These are phyloP conservation scores for Dispira parvispora DNA, from an alignment of 192 early-diverging fungal species.

Conservation along the genomic window DNA sequence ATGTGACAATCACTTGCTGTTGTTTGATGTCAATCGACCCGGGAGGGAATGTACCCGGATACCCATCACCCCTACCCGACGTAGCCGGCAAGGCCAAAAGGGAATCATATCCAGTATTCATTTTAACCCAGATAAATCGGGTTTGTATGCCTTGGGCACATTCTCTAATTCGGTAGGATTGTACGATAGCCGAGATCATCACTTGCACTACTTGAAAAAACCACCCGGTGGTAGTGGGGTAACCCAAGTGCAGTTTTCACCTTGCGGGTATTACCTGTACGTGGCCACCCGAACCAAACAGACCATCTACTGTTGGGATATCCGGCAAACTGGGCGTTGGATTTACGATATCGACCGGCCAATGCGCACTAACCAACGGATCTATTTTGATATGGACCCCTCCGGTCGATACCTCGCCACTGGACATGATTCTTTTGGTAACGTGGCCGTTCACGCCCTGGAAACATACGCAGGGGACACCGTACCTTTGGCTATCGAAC, in stretches of 20 bases:
- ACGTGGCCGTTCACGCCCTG: neutral
- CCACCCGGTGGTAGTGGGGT: constrained; percentile 29
- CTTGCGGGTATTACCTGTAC: constrained; percentile 43
- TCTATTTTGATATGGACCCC: constrained; percentile 49
- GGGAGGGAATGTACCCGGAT: constrained; percentile 30
- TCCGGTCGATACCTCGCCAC: constrained; percentile 37
- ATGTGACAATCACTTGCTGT: constrained; percentile 42
- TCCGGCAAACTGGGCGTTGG: constrained; percentile 51
- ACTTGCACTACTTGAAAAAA: constrained; percentile 30
- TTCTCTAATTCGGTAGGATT: constrained; percentile 51
- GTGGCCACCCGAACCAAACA: constrained; percentile 41
- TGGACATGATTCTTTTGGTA: constrained; percentile 17
- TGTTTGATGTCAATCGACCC: constrained; percentile 51
- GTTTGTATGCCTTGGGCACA: constrained; percentile 56
- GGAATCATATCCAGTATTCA: constrained; percentile 58
- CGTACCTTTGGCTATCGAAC: neutral
- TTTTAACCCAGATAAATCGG: constrained; percentile 44
- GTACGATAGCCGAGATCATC: constrained; percentile 35
- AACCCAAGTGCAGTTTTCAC: constrained; percentile 47
- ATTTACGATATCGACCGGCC: constrained; percentile 28
- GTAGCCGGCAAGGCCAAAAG: constrained; percentile 55
- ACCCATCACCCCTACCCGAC: constrained; percentile 30
- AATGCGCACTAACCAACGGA: constrained; percentile 51
- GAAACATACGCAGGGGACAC: neutral
- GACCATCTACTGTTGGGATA: constrained; percentile 61